Percentiles rank a stretch among this genome's conserved stretches.
Evolutionary conservation across 257 asterid species (phyloP).

Genomic region (Solanum acaule): DNA sequence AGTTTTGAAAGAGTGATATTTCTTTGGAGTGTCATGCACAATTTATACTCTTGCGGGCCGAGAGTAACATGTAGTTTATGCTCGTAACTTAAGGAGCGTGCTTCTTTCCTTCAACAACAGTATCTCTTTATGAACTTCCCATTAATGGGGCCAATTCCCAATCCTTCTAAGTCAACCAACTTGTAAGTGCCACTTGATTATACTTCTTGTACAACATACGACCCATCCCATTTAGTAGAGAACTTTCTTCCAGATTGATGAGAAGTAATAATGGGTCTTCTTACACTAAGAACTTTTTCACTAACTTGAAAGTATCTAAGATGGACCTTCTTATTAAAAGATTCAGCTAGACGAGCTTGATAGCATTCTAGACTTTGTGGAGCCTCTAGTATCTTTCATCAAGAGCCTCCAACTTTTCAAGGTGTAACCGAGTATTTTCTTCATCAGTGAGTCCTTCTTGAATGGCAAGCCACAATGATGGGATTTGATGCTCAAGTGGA

Average conservation of each 20-base stretch:
- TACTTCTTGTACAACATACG: background rate
- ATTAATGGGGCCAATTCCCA: background rate
- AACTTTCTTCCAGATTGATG: background rate
- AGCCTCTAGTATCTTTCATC: background rate
- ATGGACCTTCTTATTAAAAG: background rate
- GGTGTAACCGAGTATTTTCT: too few relatives aligned
- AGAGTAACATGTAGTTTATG: background rate
- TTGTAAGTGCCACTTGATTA: background rate
- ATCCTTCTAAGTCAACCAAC: background rate
- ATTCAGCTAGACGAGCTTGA: background rate
- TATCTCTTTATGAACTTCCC: background rate
- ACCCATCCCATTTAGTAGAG: background rate
- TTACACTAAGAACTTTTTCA: background rate
- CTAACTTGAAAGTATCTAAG: background rate
- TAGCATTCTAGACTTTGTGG: background rate
- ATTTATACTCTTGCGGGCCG: background rate
- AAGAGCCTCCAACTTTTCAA: background rate
- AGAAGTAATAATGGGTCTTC: background rate
- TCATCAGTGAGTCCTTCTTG: too few relatives aligned
- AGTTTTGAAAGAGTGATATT: background rate
- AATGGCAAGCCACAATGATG: too few relatives aligned
- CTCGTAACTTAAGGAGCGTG: background rate
- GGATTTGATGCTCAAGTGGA: too few relatives aligned
- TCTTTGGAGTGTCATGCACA: background rate
- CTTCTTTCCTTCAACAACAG: background rate